These are phyloP conservation scores for Backusella psychrophila DNA, from an alignment of 192 early-diverging fungal genomes.

Conservation along the genomic window DNA sequence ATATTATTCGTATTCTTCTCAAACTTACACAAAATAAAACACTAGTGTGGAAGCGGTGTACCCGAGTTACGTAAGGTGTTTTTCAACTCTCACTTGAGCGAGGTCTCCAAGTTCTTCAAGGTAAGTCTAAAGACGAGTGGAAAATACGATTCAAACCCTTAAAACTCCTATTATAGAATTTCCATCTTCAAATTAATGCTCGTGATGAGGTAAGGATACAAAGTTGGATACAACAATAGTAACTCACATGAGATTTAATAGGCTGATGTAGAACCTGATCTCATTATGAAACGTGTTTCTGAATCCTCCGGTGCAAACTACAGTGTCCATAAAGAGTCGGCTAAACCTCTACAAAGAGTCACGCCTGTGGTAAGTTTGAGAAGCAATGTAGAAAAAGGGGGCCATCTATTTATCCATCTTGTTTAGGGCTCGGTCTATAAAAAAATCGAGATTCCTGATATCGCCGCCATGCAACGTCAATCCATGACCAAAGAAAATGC, in stretches of 20 bases:
- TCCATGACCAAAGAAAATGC: conserved; percentile 43
- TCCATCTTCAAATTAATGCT: conserved; percentile 87
- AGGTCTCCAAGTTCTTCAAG: conserved; percentile 79
- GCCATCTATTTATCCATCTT: neutral
- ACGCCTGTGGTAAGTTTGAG: conserved; percentile 41
- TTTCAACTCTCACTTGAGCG: conserved; percentile 78
- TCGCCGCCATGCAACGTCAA: conserved; percentile 48
- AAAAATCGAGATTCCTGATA: conserved; percentile 57
- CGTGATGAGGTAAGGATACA: conserved; percentile 52
- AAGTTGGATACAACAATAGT: neutral
- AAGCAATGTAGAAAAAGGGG: neutral
- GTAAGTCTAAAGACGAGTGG: conserved; percentile 32
- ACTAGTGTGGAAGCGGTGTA: conserved; percentile 91
- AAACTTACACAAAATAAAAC: neutral
- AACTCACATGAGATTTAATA: neutral
- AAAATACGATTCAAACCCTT: neutral
- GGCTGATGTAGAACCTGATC: conserved; percentile 75
- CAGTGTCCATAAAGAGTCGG: conserved; percentile 65
- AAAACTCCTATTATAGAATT: conserved; percentile 48
- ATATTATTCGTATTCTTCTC: too few species aligned
- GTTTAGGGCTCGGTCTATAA: conserved; percentile 54
- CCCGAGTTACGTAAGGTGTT: conserved; percentile 88
- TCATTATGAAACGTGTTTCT: conserved; percentile 83
- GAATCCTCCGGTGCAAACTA: conserved; percentile 91
- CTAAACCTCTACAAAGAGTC: conserved; percentile 35